Conservation (phyloP, 441 rosid genomes). For the Sinapis alba region DNA sequence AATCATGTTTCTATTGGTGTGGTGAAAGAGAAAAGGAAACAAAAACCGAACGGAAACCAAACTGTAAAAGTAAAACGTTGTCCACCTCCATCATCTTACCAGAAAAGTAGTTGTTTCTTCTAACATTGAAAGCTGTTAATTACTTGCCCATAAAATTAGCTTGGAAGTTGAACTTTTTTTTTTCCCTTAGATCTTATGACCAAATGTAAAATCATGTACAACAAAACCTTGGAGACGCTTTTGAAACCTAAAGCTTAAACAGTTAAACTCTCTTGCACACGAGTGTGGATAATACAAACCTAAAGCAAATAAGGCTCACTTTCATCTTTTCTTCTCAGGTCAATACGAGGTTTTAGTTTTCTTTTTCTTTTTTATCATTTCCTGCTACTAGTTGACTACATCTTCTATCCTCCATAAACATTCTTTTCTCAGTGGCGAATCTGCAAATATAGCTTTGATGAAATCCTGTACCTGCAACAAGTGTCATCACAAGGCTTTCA, state of each 20-base stretch:
- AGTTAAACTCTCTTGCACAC: constrained; percentile 20
- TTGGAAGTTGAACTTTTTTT: not conserved
- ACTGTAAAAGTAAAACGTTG: not conserved
- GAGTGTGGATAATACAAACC: no score
- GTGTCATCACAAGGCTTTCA: constrained; percentile 11
- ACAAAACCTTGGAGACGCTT: constrained; percentile 1
- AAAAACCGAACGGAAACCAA: not conserved
- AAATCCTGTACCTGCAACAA: constrained; percentile 75
- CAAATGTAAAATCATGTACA: constrained; percentile 26
- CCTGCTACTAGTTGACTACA: constrained; percentile 42
- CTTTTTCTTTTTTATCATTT: constrained; percentile 8
- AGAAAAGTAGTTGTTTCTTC: not conserved
- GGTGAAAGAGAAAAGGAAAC: no score
- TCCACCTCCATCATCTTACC: no score
- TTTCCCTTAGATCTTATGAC: not conserved
- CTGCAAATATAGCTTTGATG: constrained; percentile 84
- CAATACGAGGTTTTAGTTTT: not conserved
- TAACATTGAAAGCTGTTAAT: not conserved
- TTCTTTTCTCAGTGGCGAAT: constrained; percentile 89
- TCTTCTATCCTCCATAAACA: constrained; percentile 87
- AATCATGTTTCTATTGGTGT: no score
- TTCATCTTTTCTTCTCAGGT: constrained; percentile 16
- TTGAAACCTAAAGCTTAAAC: constrained; percentile 11
- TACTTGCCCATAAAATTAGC: not conserved
- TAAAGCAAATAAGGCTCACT: not conserved